These are phyloP conservation scores for Teunomyces panamensis DNA, from an alignment of 805 yeast genomes.

Conservation along the genomic window DNA sequence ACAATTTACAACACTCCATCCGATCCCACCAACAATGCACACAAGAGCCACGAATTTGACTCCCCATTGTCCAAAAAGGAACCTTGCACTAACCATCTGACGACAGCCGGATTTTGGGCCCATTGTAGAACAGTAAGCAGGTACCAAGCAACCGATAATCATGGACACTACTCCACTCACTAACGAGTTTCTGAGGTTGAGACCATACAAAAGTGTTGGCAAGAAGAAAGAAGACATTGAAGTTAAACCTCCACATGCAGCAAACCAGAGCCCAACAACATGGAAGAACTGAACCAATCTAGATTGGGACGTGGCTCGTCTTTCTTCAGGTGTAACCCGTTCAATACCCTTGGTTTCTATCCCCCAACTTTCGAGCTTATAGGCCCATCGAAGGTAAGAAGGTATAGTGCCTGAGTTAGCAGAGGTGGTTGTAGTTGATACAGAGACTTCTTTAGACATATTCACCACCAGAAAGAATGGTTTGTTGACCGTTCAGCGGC, in stretches of 20 bases:
- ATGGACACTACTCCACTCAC: slow-evolving; percentile 28
- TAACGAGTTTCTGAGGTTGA: slow-evolving; percentile 25
- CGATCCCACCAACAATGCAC: slow-evolving; percentile 31
- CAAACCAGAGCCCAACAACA: slow-evolving; percentile 36
- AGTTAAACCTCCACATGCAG: slow-evolving; percentile 39
- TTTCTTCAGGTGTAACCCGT: slow-evolving; percentile 27
- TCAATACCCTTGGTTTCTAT: slow-evolving; percentile 36
- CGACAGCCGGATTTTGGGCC: slow-evolving; percentile 39
- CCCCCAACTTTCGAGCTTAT: slow-evolving; percentile 25
- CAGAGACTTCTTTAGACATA: not conserved
- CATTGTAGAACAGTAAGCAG: slow-evolving; percentile 38
- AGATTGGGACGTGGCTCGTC: slow-evolving; percentile 12
- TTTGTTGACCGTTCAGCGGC: no score
- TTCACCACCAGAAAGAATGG: not conserved
- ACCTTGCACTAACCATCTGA: slow-evolving; percentile 36
- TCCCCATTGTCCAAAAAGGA: slow-evolving; percentile 36
- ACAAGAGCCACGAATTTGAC: slow-evolving; percentile 28
- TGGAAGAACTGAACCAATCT: slow-evolving; percentile 20
- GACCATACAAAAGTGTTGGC: slow-evolving; percentile 27
- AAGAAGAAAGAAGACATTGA: slow-evolving; percentile 37
- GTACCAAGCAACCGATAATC: slow-evolving; percentile 33
- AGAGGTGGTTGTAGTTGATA: not conserved
- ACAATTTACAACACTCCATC: slow-evolving; percentile 40
- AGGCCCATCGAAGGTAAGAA: slow-evolving; percentile 7
- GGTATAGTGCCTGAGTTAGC: not conserved